Conservation (phyloP, 2,329 filamentous ascomycete species). For the Didymella segeticola region DNA sequence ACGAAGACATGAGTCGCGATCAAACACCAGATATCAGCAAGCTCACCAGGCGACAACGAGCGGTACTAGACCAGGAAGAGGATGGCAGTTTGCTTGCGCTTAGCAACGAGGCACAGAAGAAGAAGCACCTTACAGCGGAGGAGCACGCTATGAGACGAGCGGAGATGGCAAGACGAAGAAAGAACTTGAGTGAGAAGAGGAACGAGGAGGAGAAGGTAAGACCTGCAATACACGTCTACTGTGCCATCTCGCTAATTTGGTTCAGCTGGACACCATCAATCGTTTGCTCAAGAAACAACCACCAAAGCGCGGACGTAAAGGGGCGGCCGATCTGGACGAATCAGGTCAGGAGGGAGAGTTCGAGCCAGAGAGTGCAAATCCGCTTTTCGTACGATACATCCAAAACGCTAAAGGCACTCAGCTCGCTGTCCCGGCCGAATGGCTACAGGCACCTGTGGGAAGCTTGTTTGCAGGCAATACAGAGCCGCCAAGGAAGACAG, state of each 20-base stretch:
- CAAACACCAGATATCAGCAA: constrained; percentile 70
- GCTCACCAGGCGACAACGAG: constrained; percentile 72
- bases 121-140: constrained; percentile 75
- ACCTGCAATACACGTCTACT: not conserved
- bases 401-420: constrained; percentile 67
- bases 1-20: constrained; percentile 61
- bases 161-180: constrained; percentile 75
- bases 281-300: constrained; percentile 87
- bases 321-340: constrained; percentile 57
- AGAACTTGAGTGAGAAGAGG: constrained; percentile 78
- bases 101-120: constrained; percentile 73
- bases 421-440: constrained; percentile 71
- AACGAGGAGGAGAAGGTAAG: constrained; percentile 77
- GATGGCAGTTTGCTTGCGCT: constrained; percentile 58
- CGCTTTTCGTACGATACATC: constrained; percentile 73
- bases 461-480: constrained; percentile 58
- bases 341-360: constrained; percentile 58
- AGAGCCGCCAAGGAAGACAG: constrained; percentile 31
- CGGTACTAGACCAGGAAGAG: constrained; percentile 61
- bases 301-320: constrained; percentile 64
- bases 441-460: constrained; percentile 69
- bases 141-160: constrained; percentile 75
- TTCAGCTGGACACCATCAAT: constrained; percentile 87
- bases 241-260: constrained; percentile 18
- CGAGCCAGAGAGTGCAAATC: constrained; percentile 59